A percentile compares a stretch with the other conserved stretches of the same genome.
phyloP scores from a whole-genome alignment of 2,329 filamentous ascomycete species.

The Penicillium oxalicum region DNA sequence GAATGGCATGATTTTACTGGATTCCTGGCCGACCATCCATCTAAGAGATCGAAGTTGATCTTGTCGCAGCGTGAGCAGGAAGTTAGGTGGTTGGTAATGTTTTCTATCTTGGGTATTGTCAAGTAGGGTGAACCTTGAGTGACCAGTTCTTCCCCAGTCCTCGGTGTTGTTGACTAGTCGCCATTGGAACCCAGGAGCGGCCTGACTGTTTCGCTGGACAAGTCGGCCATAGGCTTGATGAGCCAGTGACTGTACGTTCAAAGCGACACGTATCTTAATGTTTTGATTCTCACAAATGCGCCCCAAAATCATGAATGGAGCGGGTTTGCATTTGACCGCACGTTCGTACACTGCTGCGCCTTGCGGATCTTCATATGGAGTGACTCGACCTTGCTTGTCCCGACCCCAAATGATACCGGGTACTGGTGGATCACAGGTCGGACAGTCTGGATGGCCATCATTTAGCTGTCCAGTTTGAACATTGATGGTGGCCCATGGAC shows the following conservation, averaged over 20 bases:
- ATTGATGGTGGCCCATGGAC: constrained; percentile 24
- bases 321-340: constrained; percentile 44
- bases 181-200: constrained; percentile 35
- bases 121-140: constrained; percentile 39
- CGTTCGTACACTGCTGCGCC: constrained; percentile 49
- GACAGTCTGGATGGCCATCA: constrained; percentile 13
- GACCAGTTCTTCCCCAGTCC: constrained; percentile 25
- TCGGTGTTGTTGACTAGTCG: constrained; percentile 45
- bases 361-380: constrained; percentile 47
- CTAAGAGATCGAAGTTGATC: constrained; percentile 51
- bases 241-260: constrained; percentile 35
- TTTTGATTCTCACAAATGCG: constrained; percentile 24
- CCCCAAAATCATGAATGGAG: constrained; percentile 38
- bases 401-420: constrained; percentile 32
- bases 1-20: constrained; percentile 36
- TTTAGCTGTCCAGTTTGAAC: not conserved
- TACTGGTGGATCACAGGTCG: constrained; percentile 28
- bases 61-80: constrained; percentile 38
- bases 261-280: constrained; percentile 35
- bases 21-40: constrained; percentile 58
- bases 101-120: constrained; percentile 39
- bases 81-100: constrained; percentile 32
- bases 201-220: constrained; percentile 2
- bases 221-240: constrained; percentile 33
- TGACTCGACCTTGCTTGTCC: constrained; percentile 25